Conservation (phyloP, 352 stramenopile species). For the Albugo candida region DNA sequence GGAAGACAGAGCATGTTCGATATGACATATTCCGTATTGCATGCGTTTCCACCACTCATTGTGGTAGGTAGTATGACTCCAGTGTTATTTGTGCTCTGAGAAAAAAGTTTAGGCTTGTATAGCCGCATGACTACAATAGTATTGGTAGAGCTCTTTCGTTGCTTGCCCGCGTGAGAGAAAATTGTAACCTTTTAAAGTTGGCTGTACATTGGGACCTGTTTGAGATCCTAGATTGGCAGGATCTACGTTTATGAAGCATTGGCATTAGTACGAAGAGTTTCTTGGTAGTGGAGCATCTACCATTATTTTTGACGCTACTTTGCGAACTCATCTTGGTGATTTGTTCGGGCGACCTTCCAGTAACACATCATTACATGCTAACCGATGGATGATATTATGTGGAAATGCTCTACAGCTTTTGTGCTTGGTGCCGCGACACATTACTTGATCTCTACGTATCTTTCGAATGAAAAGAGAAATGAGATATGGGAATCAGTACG, state of each 20-base stretch:
- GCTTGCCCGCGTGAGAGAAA: not conserved
- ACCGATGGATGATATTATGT: constrained; percentile 36
- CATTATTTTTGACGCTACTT: not conserved
- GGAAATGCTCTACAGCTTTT: constrained; percentile 65
- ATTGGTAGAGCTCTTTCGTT: not conserved
- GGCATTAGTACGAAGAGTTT: not conserved
- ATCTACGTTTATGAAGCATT: not conserved
- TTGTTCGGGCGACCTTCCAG: not conserved
- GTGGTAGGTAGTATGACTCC: constrained; percentile 45
- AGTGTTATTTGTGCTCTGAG: constrained; percentile 18
- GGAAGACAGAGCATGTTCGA: constrained; percentile 79
- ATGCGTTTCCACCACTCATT: constrained; percentile 16
- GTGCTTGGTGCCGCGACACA: constrained; percentile 45
- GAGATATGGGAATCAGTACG: constrained; percentile 1
- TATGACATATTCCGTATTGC: constrained; percentile 67
- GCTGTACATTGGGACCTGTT: not conserved
- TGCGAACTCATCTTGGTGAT: not conserved
- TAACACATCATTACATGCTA: not conserved
- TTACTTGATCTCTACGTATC: constrained; percentile 25
- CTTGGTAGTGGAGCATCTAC: not conserved
- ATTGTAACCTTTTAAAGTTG: constrained; percentile 2
- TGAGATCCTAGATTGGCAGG: not conserved
- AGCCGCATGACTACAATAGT: constrained; percentile 64
- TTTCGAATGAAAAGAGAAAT: constrained; percentile 13
- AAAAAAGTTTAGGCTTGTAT: constrained; percentile 78